Evolutionary conservation across 345 rosid species (phyloP).

Genomic region (Bretschneidera sinensis): DNA sequence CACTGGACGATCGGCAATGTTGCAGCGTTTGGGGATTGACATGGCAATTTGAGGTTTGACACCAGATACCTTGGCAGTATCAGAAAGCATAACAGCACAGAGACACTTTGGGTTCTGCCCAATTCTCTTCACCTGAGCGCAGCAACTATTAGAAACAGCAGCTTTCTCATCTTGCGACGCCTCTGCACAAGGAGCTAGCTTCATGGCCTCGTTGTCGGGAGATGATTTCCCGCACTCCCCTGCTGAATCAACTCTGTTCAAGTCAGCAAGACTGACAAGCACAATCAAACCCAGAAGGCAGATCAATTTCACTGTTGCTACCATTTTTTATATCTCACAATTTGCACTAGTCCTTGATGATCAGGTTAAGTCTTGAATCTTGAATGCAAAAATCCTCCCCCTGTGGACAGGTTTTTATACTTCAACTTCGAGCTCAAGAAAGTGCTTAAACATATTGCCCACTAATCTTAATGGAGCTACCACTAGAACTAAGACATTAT

Average conservation of each 20-base stretch:
- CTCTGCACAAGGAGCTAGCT: slow-evolving; percentile 74
- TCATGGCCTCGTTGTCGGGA: slow-evolving; percentile 77
- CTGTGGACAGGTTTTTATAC: no score
- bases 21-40: slow-evolving; percentile 86
- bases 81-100: slow-evolving; percentile 72
- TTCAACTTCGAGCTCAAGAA: no score
- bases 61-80: slow-evolving; percentile 69
- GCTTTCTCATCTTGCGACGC: slow-evolving; percentile 50
- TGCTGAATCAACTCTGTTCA: slow-evolving; percentile 46
- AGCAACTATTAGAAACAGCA: slow-evolving; percentile 60
- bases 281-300: slow-evolving; percentile 39
- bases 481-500: no score
- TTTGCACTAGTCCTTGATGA: no score
- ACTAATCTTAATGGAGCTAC: no score
- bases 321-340: no score
- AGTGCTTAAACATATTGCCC: no score
- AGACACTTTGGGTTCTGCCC: slow-evolving; percentile 71
- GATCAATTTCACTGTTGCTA: slow-evolving; percentile 33
- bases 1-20: slow-evolving; percentile 68
- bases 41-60: slow-evolving; percentile 59
- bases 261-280: slow-evolving; percentile 22
- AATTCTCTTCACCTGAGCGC: no score
- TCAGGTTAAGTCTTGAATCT: no score
- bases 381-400: no score
- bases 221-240: slow-evolving; percentile 82